A percentile compares a stretch with the other conserved stretches of the same genome.
Conservation (phyloP, 495 filamentous ascomycete genomes). For the Lophiotrema nucula region DNA sequence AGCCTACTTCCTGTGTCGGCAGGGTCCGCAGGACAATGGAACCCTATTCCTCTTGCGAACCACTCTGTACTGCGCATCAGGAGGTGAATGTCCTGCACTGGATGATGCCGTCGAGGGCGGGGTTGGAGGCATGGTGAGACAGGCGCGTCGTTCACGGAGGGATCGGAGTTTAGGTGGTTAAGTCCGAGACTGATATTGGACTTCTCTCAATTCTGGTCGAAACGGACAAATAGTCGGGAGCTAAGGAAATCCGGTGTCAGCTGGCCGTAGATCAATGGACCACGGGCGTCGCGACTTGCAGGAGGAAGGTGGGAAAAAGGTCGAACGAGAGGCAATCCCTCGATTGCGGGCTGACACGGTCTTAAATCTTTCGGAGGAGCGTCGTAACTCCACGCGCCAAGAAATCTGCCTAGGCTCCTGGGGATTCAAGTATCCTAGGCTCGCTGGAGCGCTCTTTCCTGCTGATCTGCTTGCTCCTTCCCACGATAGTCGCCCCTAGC, state of each 20-base stretch:
- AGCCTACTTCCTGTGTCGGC: slow-evolving; percentile 88
- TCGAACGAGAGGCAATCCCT: slow-evolving; percentile 8
- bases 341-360: slow-evolving; percentile 19
- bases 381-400: slow-evolving; percentile 32
- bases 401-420: not conserved
- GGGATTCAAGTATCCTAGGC: not conserved
- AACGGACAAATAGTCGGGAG: slow-evolving; percentile 11
- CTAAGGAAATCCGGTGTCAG: slow-evolving; percentile 3
- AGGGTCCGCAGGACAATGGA: slow-evolving; percentile 90
- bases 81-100: slow-evolving; percentile 76
- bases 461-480: slow-evolving; percentile 10
- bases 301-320: slow-evolving; percentile 8
- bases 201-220: not conserved
- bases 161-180: slow-evolving; percentile 32
- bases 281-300: not conserved
- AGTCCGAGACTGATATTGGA: slow-evolving; percentile 19
- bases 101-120: slow-evolving; percentile 85
- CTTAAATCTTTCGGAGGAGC: slow-evolving; percentile 30
- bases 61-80: slow-evolving; percentile 81
- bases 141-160: slow-evolving; percentile 6
- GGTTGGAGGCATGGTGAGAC: slow-evolving; percentile 72
- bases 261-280: not conserved
- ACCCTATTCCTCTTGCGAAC: slow-evolving; percentile 93
- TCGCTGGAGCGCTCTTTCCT: not conserved
- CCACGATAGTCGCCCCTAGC: not conserved